Base-by-base conservation (phyloP, 2,329 filamentous ascomycete species). In the Lasiodiplodia theobromae region DNA sequence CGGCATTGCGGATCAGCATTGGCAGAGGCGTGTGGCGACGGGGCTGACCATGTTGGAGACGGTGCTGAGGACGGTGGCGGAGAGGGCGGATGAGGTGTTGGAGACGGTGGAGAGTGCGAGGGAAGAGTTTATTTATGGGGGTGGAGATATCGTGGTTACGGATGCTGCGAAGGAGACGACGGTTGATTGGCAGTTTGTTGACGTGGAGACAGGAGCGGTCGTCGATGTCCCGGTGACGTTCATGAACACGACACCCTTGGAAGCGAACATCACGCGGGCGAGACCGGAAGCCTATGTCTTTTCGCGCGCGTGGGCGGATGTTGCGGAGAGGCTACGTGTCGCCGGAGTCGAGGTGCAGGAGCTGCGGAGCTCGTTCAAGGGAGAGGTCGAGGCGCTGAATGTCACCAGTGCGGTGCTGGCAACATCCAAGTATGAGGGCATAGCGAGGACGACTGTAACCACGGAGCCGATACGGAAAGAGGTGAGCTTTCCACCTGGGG, bases 11-110 rank as follows among this genome's bases (percentile, higher is more conserved):
- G 71, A 74, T 66, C 77, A 79, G 66, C 71, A 75, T 11, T 79
- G 78, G 71, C 72, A 74, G 57, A 74, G 78, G 8, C 74, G 77
- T 4, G 78, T 75, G 0, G 71, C 74, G 0, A 75, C 73, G n/a
- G 77, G 76, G 0, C 63, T 80, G 12, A 73, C 74, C 28, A 76
- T 79, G 75, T 73, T 78, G 2, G 74, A 77, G 40, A 73, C 74
- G 11, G 77, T 79, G 5, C 70, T 80, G 1, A 74, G 80, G 58
- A 77, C 76, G 2, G 76, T 77, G 3, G 73, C 74, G 14, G 75
- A 78, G 38, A 72, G 77, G 38, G 71, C 74, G 2, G 72, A 72
- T 2, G 38, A 71, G 1, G 73, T 80, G 0, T 74, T 74, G 31
- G 60, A 58, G 8, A 77, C 74, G 4, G 75, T 80, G 16, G 76